phyloP scores from a whole-genome alignment of 306 rosid genomes.

The Lathyrus tuberosus region DNA sequence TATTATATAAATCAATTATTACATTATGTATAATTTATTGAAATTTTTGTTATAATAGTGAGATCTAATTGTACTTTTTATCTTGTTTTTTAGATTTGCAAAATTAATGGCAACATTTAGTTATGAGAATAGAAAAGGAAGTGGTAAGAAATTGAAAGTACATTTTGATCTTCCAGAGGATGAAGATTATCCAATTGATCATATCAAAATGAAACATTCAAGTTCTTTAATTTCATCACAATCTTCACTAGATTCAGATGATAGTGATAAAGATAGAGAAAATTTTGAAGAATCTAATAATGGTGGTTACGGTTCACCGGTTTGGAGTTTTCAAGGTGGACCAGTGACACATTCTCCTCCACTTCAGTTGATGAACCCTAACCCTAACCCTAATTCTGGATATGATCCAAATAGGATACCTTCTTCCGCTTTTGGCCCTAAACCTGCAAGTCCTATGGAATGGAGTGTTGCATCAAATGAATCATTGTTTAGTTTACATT shows the following conservation, averaged over 20 bases:
- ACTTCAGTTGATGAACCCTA: slow-evolving; percentile 19
- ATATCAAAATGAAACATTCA: slow-evolving; percentile 17
- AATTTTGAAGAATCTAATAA: not conserved
- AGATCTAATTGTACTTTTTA: slow-evolving; percentile 20
- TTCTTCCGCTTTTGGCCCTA: slow-evolving; percentile 45
- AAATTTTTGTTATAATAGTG: not conserved
- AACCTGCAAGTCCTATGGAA: slow-evolving; percentile 50
- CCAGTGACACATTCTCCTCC: slow-evolving; percentile 43
- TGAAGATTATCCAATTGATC: slow-evolving; percentile 1
- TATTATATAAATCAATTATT: not conserved
- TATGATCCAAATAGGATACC: slow-evolving; percentile 73
- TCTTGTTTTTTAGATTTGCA: slow-evolving; percentile 32
- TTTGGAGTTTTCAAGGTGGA: slow-evolving; percentile 48
- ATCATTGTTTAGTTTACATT: slow-evolving; percentile 67
- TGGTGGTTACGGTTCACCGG: slow-evolving; percentile 31
- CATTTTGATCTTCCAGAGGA: slow-evolving; percentile 44
- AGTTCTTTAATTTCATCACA: slow-evolving; percentile 37
- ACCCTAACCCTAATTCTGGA: slow-evolving; percentile 20
- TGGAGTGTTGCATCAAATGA: slow-evolving; percentile 80
- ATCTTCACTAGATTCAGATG: slow-evolving; percentile 41
- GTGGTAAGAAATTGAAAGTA: slow-evolving; percentile 44
- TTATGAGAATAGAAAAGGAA: slow-evolving; percentile 38
- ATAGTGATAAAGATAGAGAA: not conserved
- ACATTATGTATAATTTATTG: not conserved
- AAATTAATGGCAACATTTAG: slow-evolving; percentile 40